A percentile compares a stretch with the other conserved stretches of the same genome.
phyloP scores from a whole-genome alignment of 2,329 filamentous ascomycete genomes.

The Ascochyta rabiei region DNA sequence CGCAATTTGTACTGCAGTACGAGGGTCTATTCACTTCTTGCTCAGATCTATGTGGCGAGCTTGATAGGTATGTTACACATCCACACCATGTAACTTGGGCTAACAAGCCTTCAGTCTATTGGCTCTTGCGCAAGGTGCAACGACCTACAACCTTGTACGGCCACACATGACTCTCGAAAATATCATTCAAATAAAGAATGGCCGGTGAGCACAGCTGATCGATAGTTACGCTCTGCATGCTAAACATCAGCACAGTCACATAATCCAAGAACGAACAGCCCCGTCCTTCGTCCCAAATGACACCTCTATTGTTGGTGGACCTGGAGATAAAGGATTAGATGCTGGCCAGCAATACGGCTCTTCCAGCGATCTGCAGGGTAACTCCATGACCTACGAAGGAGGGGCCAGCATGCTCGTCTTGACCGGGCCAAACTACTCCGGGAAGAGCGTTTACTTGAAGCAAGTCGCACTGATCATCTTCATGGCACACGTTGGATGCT shows the following conservation, averaged over 20 bases:
- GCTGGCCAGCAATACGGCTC: neutral
- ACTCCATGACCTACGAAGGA: constrained; percentile 9
- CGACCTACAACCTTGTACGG: constrained; percentile 71
- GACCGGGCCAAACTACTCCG: constrained; percentile 95
- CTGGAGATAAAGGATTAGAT: constrained; percentile 20
- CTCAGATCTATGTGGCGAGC: constrained; percentile 83
- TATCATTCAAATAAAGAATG: constrained; percentile 74
- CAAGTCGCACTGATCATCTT: constrained; percentile 91
- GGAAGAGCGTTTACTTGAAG: constrained; percentile 95
- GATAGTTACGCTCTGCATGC: neutral
- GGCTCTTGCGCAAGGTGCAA: constrained; percentile 78
- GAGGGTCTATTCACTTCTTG: constrained; percentile 69
- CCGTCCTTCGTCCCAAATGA: constrained; percentile 83
- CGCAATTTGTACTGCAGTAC: constrained; percentile 71
- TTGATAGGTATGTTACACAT: constrained; percentile 64
- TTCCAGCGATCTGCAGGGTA: neutral
- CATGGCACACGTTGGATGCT: constrained; percentile 88
- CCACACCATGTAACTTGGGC: neutral
- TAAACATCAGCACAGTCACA: constrained; percentile 60
- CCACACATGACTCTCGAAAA: constrained; percentile 75
- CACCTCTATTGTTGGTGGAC: constrained; percentile 70
- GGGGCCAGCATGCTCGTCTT: constrained; percentile 75
- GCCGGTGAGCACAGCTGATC: constrained; percentile 58
- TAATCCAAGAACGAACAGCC: constrained; percentile 83
- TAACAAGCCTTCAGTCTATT: constrained; percentile 63